Evolutionary conservation across 2,329 filamentous ascomycete genomes (phyloP).

Genomic region (Dactylellina cionopaga): DNA sequence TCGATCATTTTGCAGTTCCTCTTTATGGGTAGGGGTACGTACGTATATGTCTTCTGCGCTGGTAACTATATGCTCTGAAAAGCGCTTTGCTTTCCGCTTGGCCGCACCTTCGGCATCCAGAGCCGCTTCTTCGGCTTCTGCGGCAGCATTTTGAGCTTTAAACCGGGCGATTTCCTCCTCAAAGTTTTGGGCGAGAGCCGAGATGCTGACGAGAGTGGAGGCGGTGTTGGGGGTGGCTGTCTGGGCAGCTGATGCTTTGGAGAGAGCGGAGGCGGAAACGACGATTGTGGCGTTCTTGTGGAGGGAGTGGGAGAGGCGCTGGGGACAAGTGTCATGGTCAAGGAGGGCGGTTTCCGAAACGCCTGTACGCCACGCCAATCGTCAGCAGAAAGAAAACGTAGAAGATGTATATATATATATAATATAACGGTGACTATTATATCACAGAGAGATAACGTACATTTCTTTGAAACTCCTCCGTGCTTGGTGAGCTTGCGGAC

Average conservation of each 20-base stretch:
- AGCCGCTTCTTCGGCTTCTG: conserved; percentile 21
- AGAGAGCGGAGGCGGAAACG: conserved; percentile 41
- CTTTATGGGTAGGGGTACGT: conserved; percentile 11
- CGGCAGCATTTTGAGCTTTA: conserved; percentile 47
- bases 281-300: conserved; percentile 51
- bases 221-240: conserved; percentile 63
- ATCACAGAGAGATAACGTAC: conserved; percentile 65
- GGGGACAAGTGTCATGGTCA: conserved; percentile 50
- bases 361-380: conserved; percentile 63
- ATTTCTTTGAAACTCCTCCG: conserved; percentile 78
- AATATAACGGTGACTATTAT: no score
- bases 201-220: conserved; percentile 64
- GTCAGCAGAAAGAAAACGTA: not conserved
- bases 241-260: conserved; percentile 27
- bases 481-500: conserved; percentile 95
- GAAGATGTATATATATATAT: no score
- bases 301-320: conserved; percentile 43
- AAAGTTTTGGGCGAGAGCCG: conserved; percentile 62
- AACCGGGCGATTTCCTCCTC: conserved; percentile 52
- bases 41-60: conserved; percentile 50
- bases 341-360: conserved; percentile 71
- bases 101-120: conserved; percentile 14
- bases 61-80: conserved; percentile 36
- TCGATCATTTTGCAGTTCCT: not conserved
- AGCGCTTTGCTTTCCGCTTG: conserved; percentile 43